phyloP scores from a whole-genome alignment of 192 early-diverging fungal species.

The Spinellus fusiger region DNA sequence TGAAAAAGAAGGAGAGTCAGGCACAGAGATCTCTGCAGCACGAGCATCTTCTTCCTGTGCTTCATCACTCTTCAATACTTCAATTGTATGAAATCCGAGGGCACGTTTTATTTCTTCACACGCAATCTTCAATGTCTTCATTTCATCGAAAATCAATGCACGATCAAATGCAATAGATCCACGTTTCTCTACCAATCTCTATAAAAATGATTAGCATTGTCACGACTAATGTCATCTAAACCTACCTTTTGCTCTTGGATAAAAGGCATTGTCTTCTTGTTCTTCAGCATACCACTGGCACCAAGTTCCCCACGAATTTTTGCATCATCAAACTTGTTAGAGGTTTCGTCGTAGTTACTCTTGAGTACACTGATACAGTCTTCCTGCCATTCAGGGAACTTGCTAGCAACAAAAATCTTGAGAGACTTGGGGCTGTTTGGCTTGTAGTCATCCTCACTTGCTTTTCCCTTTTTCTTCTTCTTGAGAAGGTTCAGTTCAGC shows the following conservation, averaged over 20 bases:
- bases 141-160: conserved; percentile 77
- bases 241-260: conserved; percentile 65
- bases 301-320: conserved; percentile 63
- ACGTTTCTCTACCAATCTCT: conserved; percentile 63
- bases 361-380: conserved; percentile 47
- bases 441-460: conserved; percentile 46
- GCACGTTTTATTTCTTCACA: conserved; percentile 50
- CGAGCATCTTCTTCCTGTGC: conserved; percentile 44
- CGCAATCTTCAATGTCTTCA: conserved; percentile 51
- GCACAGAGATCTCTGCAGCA: conserved; percentile 46
- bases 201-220: no score
- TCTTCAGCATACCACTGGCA: conserved; percentile 73
- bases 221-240: no score
- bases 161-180: conserved; percentile 77
- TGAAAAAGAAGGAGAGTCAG: conserved; percentile 48
- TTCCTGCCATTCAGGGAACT: conserved; percentile 96
- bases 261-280: conserved; percentile 98
- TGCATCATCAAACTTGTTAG: conserved; percentile 64
- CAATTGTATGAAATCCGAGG: conserved; percentile 52
- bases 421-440: conserved; percentile 60
- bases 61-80: conserved; percentile 42
- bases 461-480: conserved; percentile 75
- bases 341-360: conserved; percentile 49
- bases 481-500: conserved; percentile 66
- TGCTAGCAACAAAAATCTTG: conserved; percentile 71